These are phyloP conservation scores for Yamadazyma laniorum DNA, from an alignment of 805 yeast species.

Conservation along the genomic window DNA sequence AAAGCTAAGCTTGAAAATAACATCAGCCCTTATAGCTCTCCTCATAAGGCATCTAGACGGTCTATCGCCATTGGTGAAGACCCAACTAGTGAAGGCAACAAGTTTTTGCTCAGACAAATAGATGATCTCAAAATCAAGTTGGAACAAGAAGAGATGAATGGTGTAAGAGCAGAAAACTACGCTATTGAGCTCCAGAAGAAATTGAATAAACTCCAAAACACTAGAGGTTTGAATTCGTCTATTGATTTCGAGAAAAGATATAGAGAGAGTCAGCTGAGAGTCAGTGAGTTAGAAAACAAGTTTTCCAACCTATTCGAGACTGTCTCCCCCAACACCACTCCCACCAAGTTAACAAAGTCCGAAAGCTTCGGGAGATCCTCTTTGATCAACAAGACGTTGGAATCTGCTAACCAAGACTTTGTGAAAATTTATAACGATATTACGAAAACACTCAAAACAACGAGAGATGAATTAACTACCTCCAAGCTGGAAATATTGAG, in stretches of 20 bases:
- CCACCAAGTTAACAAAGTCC: conserved; percentile 25
- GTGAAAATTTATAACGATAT: conserved; percentile 51
- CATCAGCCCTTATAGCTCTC: conserved; percentile 16
- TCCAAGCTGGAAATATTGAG: conserved; percentile 43
- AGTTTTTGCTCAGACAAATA: conserved; percentile 41
- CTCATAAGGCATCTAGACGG: conserved; percentile 29
- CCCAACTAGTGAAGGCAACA: conserved; percentile 15
- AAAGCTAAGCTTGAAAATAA: conserved; percentile 45
- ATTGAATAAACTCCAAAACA: conserved; percentile 40
- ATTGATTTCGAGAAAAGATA: conserved; percentile 37
- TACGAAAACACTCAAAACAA: conserved; percentile 41
- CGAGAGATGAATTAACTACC: conserved; percentile 42
- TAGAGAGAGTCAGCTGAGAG: conserved; percentile 33
- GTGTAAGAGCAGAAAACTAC: conserved; percentile 50
- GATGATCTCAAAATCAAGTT: conserved; percentile 47
- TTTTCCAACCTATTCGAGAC: conserved; percentile 23
- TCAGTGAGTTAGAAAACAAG: conserved; percentile 31
- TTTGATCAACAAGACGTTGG: conserved; percentile 21
- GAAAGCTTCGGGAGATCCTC: conserved; percentile 32
- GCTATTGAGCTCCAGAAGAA: conserved; percentile 45
- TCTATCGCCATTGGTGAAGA: conserved; percentile 37
- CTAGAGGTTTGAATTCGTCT: conserved; percentile 33
- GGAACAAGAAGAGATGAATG: conserved; percentile 51
- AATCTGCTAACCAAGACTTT: conserved; percentile 40
- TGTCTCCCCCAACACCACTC: conserved; percentile 13